Evolutionary conservation across 352 stramenopile species (phyloP), one percentile per base, ranked within the genome.

Genomic region (Phytophthora litchii): DNA sequence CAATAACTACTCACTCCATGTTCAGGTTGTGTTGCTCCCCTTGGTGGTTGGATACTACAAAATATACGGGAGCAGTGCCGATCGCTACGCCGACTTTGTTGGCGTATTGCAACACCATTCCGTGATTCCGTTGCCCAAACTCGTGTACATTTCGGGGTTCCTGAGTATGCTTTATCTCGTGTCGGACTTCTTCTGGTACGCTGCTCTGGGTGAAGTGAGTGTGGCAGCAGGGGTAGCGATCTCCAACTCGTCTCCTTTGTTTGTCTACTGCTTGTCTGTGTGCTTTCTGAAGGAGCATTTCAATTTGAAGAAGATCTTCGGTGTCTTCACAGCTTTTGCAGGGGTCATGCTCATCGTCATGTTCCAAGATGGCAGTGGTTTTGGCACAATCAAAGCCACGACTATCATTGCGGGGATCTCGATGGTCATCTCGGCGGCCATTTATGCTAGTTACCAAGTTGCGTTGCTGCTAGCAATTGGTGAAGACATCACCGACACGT

Each of bases 181-280:
- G 55, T 43, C 60, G 72, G 78, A 88, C 40, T 81, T 83, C 63
- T 86, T 88, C 25, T 86, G 74, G 76, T 88, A 83, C 47, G 69
- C 69, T 1, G 73, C 78, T 27, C 53, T 88, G 14, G 43, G 60
- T 17, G 56, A 69, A 37, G 66, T 86, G 43, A 88, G 74, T 51
- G 76, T 86, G 14, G 71, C 71, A 4, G 72, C 73, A 3, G 76
- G 64, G 13, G 80, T 74, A 0, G 74, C 76, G 7, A 82, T 88
- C 50, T 84, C 77, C 73, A 88, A 84, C 46, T 78, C 64, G 42
- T 77, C 76, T 17, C 78, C 78, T 13, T 64, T 88, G 6, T 88
- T 88, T 53, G 78, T 88, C 5, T 86, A 83, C 74, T 83, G 70
- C 60, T 83, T 88, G 55, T 88, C 78, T 14, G 71, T 86, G 34